Percentiles rank a stretch among this genome's conserved stretches.
Evolutionary conservation across 768 basidiomycete genomes (phyloP).

Genomic region (Guyanaporus albipodus): DNA sequence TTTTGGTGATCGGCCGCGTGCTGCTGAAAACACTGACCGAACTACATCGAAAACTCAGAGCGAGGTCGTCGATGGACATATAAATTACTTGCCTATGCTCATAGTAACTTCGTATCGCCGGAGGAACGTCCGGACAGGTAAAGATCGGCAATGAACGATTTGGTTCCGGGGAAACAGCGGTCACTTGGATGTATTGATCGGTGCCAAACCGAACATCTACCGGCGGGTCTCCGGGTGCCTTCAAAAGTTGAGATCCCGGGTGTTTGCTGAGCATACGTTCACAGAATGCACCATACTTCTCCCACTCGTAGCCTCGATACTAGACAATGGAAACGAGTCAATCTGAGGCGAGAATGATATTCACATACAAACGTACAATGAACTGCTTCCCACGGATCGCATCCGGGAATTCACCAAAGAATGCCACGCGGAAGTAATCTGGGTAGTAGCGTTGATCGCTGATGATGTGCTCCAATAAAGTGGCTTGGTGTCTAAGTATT

Average conservation of each 20-base stretch:
- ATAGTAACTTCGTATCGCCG: conserved; percentile 79
- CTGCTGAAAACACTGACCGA: conserved; percentile 82
- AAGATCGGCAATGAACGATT: conserved; percentile 75
- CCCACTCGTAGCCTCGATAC: conserved; percentile 96
- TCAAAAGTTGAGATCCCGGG: conserved; percentile 77
- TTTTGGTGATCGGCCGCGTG: conserved; percentile 62
- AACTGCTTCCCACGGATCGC: conserved; percentile 88
- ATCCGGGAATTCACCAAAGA: conserved; percentile 87
- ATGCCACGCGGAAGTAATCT: conserved; percentile 91
- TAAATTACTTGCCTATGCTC: conserved; percentile 63
- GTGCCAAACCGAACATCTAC: conserved; percentile 75
- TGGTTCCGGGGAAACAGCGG: conserved; percentile 80
- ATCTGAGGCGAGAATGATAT: background rate
- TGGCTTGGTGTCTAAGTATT: conserved; percentile 83
- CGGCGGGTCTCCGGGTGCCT: conserved; percentile 68
- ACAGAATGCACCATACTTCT: conserved; percentile 86
- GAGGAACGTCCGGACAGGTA: conserved; percentile 77
- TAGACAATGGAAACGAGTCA: conserved; percentile 26
- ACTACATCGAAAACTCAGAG: conserved; percentile 38
- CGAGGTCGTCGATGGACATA: background rate
- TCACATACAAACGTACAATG: conserved; percentile 58
- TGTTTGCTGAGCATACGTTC: conserved; percentile 91
- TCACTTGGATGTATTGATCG: conserved; percentile 87
- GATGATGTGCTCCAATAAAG: conserved; percentile 81
- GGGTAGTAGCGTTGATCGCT: conserved; percentile 80